A percentile compares a stretch with the other conserved stretches of the same genome.
Evolutionary conservation across 768 basidiomycete genomes (phyloP).

Genomic region (Termitomyces sp.): DNA sequence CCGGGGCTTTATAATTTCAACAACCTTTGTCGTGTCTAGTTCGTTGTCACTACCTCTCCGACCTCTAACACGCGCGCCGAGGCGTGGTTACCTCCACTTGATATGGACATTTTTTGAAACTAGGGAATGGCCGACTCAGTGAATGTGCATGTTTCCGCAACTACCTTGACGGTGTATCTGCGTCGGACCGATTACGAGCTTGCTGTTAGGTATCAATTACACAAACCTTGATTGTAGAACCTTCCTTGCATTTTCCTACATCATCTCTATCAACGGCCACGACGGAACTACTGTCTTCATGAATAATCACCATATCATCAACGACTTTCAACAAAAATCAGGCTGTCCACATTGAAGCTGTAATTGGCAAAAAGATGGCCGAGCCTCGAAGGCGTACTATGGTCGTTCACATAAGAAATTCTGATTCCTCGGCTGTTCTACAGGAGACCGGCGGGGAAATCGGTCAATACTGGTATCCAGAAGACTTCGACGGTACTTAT

Average conservation of each 20-base stretch:
- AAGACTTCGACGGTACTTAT: slow-evolving; percentile 6
- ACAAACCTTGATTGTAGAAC: background rate
- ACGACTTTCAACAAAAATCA: slow-evolving; percentile 4
- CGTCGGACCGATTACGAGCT: background rate
- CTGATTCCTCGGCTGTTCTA: slow-evolving; percentile 8
- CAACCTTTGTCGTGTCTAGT: background rate
- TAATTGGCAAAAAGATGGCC: slow-evolving; percentile 8
- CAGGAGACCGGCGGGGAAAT: slow-evolving; percentile 5
- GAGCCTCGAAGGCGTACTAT: slow-evolving; percentile 5
- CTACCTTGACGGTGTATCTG: background rate
- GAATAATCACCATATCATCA: slow-evolving; percentile 5
- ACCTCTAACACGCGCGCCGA: background rate
- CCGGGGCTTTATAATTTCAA: background rate
- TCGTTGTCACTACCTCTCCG: background rate
- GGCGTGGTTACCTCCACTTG: background rate
- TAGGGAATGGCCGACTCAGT: background rate
- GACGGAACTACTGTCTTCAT: background rate
- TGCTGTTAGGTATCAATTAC: background rate
- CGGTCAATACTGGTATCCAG: slow-evolving; percentile 3
- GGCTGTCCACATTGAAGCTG: slow-evolving; percentile 5
- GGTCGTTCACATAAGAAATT: background rate
- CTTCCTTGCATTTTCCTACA: background rate
- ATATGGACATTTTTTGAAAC: background rate
- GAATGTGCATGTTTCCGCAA: background rate
- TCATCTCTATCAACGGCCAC: slow-evolving; percentile 4